Percentiles rank a stretch among this genome's conserved stretches.
phyloP scores from a whole-genome alignment of 192 early-diverging fungal species.

The Coemansia sp. region DNA sequence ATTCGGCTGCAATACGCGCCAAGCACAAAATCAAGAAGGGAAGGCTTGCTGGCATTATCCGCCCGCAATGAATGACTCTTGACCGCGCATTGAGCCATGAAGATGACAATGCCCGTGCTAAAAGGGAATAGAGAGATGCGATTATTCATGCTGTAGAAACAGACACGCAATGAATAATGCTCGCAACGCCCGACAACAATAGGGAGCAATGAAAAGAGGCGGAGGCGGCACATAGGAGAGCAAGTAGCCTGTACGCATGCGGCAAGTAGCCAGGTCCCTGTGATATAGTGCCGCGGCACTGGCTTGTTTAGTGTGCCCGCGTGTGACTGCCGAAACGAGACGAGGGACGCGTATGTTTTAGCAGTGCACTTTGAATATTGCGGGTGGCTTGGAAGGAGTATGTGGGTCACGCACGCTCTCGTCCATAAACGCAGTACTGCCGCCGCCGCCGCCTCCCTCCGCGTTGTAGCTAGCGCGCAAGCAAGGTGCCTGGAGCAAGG shows the following conservation, averaged over 20 bases:
- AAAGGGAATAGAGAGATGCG: conserved; percentile 6
- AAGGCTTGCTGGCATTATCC: conserved; percentile 4
- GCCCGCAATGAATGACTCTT: background rate
- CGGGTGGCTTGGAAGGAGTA: conserved; percentile 1
- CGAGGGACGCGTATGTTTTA: background rate
- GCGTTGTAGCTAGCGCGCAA: background rate
- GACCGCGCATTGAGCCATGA: conserved; percentile 7
- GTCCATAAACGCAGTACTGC: background rate
- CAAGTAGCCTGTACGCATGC: background rate
- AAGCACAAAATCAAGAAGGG: conserved; percentile 4
- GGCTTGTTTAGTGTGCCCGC: background rate
- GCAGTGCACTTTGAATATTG: background rate
- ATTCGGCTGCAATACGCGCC: conserved; percentile 6
- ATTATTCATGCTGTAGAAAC: conserved; percentile 7
- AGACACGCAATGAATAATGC: conserved; percentile 7
- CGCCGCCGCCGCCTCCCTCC: background rate
- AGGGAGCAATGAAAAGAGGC: background rate
- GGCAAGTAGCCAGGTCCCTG: conserved; percentile 4
- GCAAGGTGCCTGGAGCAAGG: background rate
- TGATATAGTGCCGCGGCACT: conserved; percentile 8
- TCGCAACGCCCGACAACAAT: background rate
- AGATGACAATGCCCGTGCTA: conserved; percentile 3
- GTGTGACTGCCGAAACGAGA: conserved; percentile 8
- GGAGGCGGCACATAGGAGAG: conserved; percentile 4
- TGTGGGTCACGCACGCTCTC: conserved; percentile 1